Base-by-base conservation (phyloP, 1,284 basidiomycete species). In the Tylopilus sp. region DNA sequence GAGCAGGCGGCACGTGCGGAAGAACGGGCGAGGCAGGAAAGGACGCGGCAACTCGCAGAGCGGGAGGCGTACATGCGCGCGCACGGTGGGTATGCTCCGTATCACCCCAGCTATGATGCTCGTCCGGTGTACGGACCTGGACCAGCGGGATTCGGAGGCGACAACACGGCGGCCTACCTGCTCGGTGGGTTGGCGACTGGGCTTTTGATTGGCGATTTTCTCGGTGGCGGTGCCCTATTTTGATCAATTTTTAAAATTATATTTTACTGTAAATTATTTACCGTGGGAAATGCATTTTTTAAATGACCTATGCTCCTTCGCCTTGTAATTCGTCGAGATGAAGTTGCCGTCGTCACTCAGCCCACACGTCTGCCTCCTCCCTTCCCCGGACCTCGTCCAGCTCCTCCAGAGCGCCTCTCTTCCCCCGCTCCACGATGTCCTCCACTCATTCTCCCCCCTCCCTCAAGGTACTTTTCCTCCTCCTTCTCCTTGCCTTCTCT, bases 361-460 rank as follows among this genome's bases (percentile, higher is more conserved):
- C 61, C 89, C 88, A 4, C 88, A 91, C 63, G 75, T 89, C 56
- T 87, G 85, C 59, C 72, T 89, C 18, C 59, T 87, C 35, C 73
- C 82, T 3, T 88, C 87, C 3, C 74, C 76, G 37, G 88, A 91
- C 68, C 76, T 91, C 26, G 68, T 71, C 41, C 74, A 79, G 23
- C 72, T 89, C 33, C 68, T 91, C 39, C 65, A 71, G 33, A 61
- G 73, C 3, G 74, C 80, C 8, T 76, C 77, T 1, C 68, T 91
- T 12, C 88, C 88, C 1, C 73, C 81, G 23, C 67, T 91, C 15
- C 78, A 80, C 25, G 74, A 84, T 56, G 77, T 91, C 42, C 73
- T 91, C 18, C 87, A 90, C 61, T 87, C 86, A 8, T 91, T 91
- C 60, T 86, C 87, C 2, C 88, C 89, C n/a, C 71, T 91, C 45